Base-by-base conservation (phyloP, 345 rosid genomes). In the Ceriops tagal region DNA sequence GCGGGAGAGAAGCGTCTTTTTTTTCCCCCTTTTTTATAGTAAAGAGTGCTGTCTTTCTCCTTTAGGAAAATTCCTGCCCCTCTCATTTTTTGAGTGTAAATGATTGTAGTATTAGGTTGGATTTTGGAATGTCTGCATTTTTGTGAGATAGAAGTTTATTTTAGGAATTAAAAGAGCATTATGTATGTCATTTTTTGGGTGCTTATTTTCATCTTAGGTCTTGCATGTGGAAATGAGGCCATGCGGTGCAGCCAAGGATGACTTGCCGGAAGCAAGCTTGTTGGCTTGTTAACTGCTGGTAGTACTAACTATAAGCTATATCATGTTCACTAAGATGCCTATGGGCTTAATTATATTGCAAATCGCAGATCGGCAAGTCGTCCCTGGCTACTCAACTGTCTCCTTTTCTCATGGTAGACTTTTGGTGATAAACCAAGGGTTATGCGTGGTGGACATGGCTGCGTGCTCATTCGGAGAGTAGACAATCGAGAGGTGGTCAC, bases 161-260 rank as follows among this genome's bases (percentile, higher is more conserved):
- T 34, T 1, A 34, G 37, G 37, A 8, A 1, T 34, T 34, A 34
- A 34, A 34, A 34, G 9, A 1, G 37, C 10, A 34, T 34, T 8
- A 9, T 34, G 19, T 3, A 13, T 13, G 58, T 3, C 24, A 24
- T 31, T 37, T 65, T 20, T 19, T 19, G 10, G 34, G 8, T 34
- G 59, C 59, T 56, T 56, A 18, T 58, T 65, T 47, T 83, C 87
- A 85, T 87, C 89, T 64, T 46, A 70, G 74, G 78, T 80, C 86
- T 85, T 82, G 85, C 89, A 82, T 87, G 92, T 59, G 85, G 66
- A 67, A 72, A 76, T 59, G 82, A 81, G 88, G 74, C 30, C 20
- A 61, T 62, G 81, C 74, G 68, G 72, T 76, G 79, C 80, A 88
- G 93, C 90, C 90, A 88, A 88, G 93, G 90, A 88, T 88, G 93